These are phyloP conservation scores for Atkinsonella hypoxylon DNA, from an alignment of 2,329 filamentous ascomycete genomes.

Conservation along the genomic window DNA sequence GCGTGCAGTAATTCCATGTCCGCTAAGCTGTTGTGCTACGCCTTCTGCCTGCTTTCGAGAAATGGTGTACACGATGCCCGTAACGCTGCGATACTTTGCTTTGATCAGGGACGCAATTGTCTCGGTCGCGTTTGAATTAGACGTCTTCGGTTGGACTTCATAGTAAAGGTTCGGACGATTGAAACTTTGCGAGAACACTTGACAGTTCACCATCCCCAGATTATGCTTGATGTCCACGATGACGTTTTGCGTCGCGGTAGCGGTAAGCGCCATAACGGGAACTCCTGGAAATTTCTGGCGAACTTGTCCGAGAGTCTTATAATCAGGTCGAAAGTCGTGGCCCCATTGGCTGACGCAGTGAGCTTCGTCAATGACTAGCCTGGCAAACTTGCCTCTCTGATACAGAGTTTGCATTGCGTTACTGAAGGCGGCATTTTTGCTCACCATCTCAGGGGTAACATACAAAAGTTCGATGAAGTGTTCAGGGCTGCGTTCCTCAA, in stretches of 20 bases:
- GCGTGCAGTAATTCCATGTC: conserved; percentile 56
- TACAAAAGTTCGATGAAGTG: conserved; percentile 78
- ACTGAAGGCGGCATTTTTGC: conserved; percentile 61
- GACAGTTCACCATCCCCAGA: conserved; percentile 67
- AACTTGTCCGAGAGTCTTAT: conserved; percentile 72
- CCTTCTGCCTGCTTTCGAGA: conserved; percentile 74
- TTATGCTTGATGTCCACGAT: conserved; percentile 87
- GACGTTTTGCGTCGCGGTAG: conserved; percentile 88
- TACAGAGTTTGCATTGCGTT: conserved; percentile 58
- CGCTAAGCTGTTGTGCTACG: conserved; percentile 57
- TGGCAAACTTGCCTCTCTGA: conserved; percentile 58
- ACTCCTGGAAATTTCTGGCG: conserved; percentile 62
- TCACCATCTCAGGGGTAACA: conserved; percentile 94
- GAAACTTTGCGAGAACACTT: conserved; percentile 84
- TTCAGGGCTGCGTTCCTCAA: conserved; percentile 55
- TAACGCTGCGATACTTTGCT: conserved; percentile 54
- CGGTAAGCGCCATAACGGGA: conserved; percentile 88
- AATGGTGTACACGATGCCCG: conserved; percentile 87
- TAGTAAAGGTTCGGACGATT: conserved; percentile 93
- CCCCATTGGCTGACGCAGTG: conserved; percentile 99
- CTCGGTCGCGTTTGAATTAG: conserved; percentile 31
- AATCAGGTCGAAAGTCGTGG: conserved; percentile 93
- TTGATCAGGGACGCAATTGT: conserved; percentile 57
- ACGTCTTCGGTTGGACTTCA: conserved; percentile 63
- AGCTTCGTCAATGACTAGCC: conserved; percentile 96